phyloP scores from a whole-genome alignment of 331 rosid genomes.

The Cucumis variabilis region DNA sequence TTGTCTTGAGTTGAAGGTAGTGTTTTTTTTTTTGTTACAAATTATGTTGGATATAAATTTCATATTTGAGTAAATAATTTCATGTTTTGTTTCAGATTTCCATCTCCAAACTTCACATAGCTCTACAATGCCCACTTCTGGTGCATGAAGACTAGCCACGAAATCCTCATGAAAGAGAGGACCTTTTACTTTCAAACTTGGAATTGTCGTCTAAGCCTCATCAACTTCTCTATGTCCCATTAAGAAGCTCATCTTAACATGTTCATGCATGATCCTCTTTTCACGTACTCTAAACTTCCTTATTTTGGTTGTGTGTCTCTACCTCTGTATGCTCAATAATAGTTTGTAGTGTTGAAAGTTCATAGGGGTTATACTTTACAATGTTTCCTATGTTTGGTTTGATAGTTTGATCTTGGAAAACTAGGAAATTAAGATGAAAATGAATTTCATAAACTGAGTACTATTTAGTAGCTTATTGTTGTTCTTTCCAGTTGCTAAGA shows the following conservation, averaged over 20 bases:
- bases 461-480: background rate
- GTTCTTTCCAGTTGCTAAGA: background rate
- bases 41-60: no score
- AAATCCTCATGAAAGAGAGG: conserved; percentile 65
- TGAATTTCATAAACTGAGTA: background rate
- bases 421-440: background rate
- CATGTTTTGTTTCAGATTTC: no score
- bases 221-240: conserved; percentile 68
- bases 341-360: background rate
- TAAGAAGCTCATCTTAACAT: conserved; percentile 75
- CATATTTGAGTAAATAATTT: no score
- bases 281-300: conserved; percentile 48
- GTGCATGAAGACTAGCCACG: conserved; percentile 86
- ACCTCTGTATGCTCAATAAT: background rate
- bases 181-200: conserved; percentile 68
- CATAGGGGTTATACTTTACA: background rate
- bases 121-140: conserved; percentile 73
- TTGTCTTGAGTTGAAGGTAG: no score
- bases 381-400: background rate
- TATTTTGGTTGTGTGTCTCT: background rate
- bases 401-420: background rate
- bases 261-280: conserved; percentile 81
- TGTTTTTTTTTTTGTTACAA: no score
- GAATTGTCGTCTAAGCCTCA: conserved; percentile 88
- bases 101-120: conserved; percentile 71